phyloP scores from a whole-genome alignment of 768 basidiomycete genomes.

The Boletus insuetus region DNA sequence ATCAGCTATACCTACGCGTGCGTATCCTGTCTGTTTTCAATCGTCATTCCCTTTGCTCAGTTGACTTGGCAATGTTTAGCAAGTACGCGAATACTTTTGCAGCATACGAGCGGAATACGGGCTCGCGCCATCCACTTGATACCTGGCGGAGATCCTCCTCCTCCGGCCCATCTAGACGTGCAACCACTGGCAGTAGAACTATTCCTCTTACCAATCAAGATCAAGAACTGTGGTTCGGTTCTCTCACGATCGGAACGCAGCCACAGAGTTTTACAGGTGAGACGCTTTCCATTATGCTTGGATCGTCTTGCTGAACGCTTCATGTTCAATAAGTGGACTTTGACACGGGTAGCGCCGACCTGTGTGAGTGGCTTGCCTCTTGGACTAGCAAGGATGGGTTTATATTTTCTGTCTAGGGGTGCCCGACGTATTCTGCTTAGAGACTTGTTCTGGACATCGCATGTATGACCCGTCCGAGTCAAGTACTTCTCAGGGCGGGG shows the following conservation, averaged over 20 bases:
- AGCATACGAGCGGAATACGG: conserved; percentile 43
- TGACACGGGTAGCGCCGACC: conserved; percentile 51
- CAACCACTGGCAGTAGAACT: conserved; percentile 14
- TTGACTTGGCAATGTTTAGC: conserved; percentile 20
- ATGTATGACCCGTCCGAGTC: conserved; percentile 26
- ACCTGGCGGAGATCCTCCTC: conserved; percentile 4
- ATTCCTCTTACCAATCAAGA: conserved; percentile 30
- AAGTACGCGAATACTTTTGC: conserved; percentile 41
- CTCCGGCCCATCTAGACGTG: conserved; percentile 5
- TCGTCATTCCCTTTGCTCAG: not conserved
- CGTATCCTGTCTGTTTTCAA: not conserved
- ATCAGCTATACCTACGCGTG: conserved; percentile 6
- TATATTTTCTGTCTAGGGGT: conserved; percentile 30
- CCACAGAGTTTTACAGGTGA: conserved; percentile 37
- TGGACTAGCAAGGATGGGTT: not conserved
- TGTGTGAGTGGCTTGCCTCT: conserved; percentile 19
- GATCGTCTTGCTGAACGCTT: not conserved
- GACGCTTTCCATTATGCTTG: not conserved
- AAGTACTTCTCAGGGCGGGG: conserved; percentile 19
- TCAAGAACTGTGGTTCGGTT: conserved; percentile 39
- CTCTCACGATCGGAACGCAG: conserved; percentile 46
- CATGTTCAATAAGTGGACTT: conserved; percentile 37
- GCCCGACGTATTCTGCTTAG: conserved; percentile 18
- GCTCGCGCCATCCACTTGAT: conserved; percentile 31
- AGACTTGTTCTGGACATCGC: conserved; percentile 27